Conservation (phyloP, 352 stramenopile species). For the Phytopythium helicoides region DNA sequence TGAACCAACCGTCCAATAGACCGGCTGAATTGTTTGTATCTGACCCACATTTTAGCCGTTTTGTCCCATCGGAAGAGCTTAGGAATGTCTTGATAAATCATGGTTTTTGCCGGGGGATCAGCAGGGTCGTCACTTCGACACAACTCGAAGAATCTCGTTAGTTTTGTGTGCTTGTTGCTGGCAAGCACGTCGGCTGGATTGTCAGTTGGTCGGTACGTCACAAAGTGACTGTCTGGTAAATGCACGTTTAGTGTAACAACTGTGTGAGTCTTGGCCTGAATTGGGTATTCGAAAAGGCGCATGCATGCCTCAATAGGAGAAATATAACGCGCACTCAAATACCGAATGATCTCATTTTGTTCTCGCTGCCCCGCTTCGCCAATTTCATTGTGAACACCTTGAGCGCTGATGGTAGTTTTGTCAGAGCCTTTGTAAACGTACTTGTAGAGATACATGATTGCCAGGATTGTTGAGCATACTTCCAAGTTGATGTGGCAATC, state of each 20-base stretch:
- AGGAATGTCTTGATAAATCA: conserved; percentile 19
- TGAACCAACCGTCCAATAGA: conserved; percentile 19
- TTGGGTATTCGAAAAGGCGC: conserved; percentile 19
- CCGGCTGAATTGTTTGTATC: conserved; percentile 7
- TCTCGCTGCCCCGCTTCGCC: no score
- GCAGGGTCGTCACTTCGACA: no score
- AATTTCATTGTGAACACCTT: no score
- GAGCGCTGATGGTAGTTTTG: conserved; percentile 14
- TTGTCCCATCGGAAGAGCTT: conserved; percentile 13
- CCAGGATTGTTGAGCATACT: conserved; percentile 26
- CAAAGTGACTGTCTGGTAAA: conserved; percentile 3
- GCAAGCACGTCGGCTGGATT: neutral
- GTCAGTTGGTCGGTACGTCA: neutral
- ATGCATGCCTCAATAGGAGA: conserved; percentile 25
- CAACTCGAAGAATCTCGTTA: conserved; percentile 17
- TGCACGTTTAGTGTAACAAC: conserved; percentile 12
- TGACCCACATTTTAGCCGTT: conserved; percentile 10
- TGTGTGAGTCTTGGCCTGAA: conserved; percentile 17
- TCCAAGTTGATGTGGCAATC: conserved; percentile 64
- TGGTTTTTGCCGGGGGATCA: no score
- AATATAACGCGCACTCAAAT: conserved; percentile 27
- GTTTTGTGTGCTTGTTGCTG: neutral
- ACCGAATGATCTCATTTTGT: conserved; percentile 27
- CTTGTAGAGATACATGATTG: conserved; percentile 58
- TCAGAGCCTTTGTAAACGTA: conserved; percentile 62